Base-by-base conservation (phyloP, 441 rosid species). In the Jatropha podagrica region DNA sequence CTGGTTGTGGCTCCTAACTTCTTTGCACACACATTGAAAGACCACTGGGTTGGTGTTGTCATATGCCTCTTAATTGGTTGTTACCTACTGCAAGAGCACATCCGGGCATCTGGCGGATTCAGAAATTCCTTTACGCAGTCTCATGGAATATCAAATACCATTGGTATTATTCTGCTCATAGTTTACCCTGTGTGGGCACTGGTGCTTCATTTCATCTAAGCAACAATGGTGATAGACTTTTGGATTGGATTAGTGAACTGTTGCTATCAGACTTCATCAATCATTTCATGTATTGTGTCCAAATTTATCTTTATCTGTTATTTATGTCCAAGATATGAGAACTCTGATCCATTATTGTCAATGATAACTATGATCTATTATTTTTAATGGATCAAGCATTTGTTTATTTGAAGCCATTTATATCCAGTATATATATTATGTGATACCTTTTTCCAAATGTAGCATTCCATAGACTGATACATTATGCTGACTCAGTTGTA, bases 61-160 rank as follows among this genome's bases (percentile, higher is more conserved):
- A 84, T 89, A 69, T 85, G 90, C 79, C 93, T 93, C 32, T 2
- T 87, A 79, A 87, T 93, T 2, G 98, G 89, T 1, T 93, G 98
- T 67, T 95, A 90, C 86, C 86, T 93, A 4, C 81, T 95, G 66
- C 99, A 95, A 83, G 91, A 95, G 75, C 97, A 95, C 85, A 88
- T 95, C 71, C 82, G 94, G 59, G 97, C 94, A 44, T 84, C 97
- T 0, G 98, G 96, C 7, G 98, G 98, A 64, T 90, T 95, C 85
- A 85, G 96, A 79, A 90, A 91, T 55, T 88, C 98, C 10, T 89
- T 95, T 77, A 91, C 96, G 5, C 92, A 84, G 68, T 74, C 87
- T 40, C 89, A 91, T 49, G 97, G 98, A 65, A 82, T 91, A 60
- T 91, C 97, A 49, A 95, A 91, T 89, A 93, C 96, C 1, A 0